Conservation (phyloP, 2,329 filamentous ascomycete genomes). For the Fusarium clavum region DNA sequence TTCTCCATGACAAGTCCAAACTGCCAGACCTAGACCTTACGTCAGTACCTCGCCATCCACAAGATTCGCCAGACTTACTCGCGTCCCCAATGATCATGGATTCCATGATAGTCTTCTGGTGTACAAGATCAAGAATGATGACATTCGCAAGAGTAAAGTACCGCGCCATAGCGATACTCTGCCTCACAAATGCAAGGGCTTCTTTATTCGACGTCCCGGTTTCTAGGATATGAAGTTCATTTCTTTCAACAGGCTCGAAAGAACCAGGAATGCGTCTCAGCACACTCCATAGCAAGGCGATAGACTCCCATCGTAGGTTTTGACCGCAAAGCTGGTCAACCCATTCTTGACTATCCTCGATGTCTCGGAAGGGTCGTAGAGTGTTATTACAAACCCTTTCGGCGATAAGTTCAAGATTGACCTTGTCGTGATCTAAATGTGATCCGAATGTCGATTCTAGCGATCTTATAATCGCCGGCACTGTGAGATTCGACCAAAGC, state of each 20-base stretch:
- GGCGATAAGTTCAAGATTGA: neutral
- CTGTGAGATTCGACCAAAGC: conserved; percentile 12
- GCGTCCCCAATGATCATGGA: conserved; percentile 7
- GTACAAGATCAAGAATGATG: conserved; percentile 7
- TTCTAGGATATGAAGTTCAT: neutral
- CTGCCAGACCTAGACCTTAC: neutral
- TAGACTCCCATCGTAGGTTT: conserved; percentile 6
- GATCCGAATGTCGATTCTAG: neutral
- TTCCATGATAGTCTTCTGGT: conserved; percentile 3
- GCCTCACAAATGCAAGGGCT: neutral
- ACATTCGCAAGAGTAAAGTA: conserved; percentile 1
- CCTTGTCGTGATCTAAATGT: accelerated
- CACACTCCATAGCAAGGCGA: conserved; percentile 13
- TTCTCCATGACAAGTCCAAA: conserved; percentile 1
- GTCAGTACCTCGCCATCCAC: accelerated
- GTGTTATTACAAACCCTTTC: conserved; percentile 6
- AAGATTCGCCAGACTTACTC: neutral
- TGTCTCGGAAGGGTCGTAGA: neutral
- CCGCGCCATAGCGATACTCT: neutral
- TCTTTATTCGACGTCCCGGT: neutral
- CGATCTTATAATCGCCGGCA: neutral
- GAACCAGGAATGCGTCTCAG: neutral
- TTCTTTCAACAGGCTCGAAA: neutral
- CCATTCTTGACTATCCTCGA: conserved; percentile 3
- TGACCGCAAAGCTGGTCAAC: conserved; percentile 1